Percentiles rank a stretch among this genome's conserved stretches.
Conservation (phyloP, 257 asterid genomes). For the Plantago ovata region DNA sequence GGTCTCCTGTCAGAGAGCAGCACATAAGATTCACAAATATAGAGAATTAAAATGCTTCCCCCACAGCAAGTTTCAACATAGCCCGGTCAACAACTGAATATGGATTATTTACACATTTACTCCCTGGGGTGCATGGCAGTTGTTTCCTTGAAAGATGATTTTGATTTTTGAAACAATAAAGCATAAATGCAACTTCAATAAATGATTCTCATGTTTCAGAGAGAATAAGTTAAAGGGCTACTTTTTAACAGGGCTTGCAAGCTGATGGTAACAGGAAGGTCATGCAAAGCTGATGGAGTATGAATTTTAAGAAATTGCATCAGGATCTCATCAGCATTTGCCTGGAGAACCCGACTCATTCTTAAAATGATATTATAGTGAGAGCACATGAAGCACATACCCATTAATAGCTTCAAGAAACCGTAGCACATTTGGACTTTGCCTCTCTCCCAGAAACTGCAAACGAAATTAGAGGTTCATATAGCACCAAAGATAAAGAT, state of each 20-base stretch:
- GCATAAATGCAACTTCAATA: too few relatives aligned
- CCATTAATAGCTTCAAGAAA: constrained; percentile 65
- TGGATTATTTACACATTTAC: too few relatives aligned
- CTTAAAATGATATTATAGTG: constrained; percentile 3
- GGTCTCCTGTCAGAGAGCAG: constrained; percentile 46
- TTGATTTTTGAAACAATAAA: too few relatives aligned
- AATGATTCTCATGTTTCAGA: too few relatives aligned
- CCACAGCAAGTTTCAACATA: neutral
- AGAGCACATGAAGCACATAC: constrained; percentile 34
- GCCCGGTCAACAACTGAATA: neutral
- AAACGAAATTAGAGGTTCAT: constrained; percentile 4
- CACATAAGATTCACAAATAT: constrained; percentile 11
- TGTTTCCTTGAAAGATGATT: too few relatives aligned
- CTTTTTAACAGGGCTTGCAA: too few relatives aligned
- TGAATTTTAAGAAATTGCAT: neutral
- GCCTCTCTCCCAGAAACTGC: constrained; percentile 72
- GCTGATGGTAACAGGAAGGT: too few relatives aligned
- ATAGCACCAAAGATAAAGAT: constrained; percentile 4
- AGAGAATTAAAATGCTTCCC: neutral
- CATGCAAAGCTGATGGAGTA: neutral
- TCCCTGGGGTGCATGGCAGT: too few relatives aligned
- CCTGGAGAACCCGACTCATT: constrained; percentile 4
- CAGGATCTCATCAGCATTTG: neutral
- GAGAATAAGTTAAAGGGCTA: too few relatives aligned
- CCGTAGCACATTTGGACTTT: constrained; percentile 64